Conservation (phyloP, 2,329 filamentous ascomycete genomes). For the Trichoderma sp. region DNA sequence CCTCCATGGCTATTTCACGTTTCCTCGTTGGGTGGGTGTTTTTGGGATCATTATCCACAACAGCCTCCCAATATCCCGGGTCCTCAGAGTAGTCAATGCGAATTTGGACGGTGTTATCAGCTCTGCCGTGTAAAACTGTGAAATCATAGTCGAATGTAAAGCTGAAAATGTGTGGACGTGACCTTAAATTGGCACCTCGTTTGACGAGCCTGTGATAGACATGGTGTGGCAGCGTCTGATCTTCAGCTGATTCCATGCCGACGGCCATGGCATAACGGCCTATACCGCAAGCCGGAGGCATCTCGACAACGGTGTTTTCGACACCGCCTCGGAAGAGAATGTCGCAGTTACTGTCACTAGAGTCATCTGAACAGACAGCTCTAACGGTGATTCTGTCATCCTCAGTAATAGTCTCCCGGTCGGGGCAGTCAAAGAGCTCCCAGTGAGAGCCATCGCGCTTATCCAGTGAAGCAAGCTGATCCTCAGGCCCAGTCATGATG, state of each 20-base stretch:
- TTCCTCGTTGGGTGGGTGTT: not conserved
- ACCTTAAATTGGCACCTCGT: not conserved
- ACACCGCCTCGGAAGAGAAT: not conserved
- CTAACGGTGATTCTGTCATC: not conserved
- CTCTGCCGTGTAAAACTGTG: not conserved
- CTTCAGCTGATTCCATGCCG: not conserved
- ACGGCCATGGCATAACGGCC: not conserved
- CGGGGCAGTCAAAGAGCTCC: not conserved
- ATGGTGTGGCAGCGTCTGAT: not conserved
- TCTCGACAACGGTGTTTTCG: not conserved
- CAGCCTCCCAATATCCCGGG: not conserved
- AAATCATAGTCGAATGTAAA: not conserved
- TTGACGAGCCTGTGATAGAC: not conserved
- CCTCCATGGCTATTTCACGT: not conserved
- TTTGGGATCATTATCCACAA: not conserved
- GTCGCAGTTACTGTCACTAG: not conserved
- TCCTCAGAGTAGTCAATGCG: not conserved
- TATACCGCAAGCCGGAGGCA: not conserved
- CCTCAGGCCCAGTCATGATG: not conserved
- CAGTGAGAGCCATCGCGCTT: not conserved
- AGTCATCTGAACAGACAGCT: not conserved
- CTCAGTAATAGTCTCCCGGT: not conserved
- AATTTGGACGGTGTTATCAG: not conserved
- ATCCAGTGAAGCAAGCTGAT: not conserved
- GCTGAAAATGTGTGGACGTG: not conserved